Conservation (phyloP, 257 asterid genomes). For the Buddleja alternifolia region DNA sequence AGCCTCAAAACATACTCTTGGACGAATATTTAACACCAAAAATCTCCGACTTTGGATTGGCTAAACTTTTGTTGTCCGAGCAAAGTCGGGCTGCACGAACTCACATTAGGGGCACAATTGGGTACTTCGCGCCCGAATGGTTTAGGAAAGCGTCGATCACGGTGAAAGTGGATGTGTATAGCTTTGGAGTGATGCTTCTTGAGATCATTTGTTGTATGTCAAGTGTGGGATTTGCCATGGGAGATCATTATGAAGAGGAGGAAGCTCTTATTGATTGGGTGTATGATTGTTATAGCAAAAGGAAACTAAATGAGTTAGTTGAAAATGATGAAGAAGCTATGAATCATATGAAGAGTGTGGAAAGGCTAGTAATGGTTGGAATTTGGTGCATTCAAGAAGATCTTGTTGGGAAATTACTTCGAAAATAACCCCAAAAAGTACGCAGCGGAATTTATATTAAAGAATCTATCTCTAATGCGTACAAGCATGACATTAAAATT, state of each 20-base stretch:
- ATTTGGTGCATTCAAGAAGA: slow-evolving; percentile 72
- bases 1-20: slow-evolving; percentile 54
- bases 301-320: slow-evolving; percentile 33
- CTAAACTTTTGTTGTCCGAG: slow-evolving; percentile 39
- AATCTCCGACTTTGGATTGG: slow-evolving; percentile 47
- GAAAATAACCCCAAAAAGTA: too few species aligned
- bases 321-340: slow-evolving; percentile 48
- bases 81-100: slow-evolving; percentile 41
- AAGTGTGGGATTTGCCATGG: slow-evolving; percentile 29
- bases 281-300: slow-evolving; percentile 40
- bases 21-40: slow-evolving; percentile 34
- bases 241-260: slow-evolving; percentile 24
- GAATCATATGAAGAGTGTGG: slow-evolving; percentile 34
- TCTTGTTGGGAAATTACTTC: too few species aligned
- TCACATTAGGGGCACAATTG: slow-evolving; percentile 40
- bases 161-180: slow-evolving; percentile 51
- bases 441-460: too few species aligned
- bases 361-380: slow-evolving; percentile 50
- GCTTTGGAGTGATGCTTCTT: slow-evolving; percentile 53
- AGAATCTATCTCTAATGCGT: too few species aligned
- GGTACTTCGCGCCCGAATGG: slow-evolving; percentile 47
- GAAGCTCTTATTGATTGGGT: slow-evolving; percentile 42
- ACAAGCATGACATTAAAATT: too few species aligned
- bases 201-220: slow-evolving; percentile 46
- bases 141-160: slow-evolving; percentile 43